Base-by-base conservation (phyloP, 352 stramenopile genomes). In the Pythium diclinum region DNA sequence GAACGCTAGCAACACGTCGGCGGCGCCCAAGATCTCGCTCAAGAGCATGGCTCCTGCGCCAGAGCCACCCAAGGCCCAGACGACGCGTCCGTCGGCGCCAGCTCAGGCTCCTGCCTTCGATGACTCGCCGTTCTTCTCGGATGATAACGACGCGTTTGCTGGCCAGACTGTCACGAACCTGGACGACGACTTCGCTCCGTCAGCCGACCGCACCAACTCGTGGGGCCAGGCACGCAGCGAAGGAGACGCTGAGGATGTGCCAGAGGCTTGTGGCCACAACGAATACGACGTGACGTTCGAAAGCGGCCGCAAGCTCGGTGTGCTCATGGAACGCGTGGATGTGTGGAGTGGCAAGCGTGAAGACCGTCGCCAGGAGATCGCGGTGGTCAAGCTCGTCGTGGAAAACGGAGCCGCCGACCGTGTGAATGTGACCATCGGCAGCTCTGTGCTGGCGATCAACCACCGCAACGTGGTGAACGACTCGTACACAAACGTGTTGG, bases 241-340 rank as follows among this genome's bases (percentile, higher is more conserved):
- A 51, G 44, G 44, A 51, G 19, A 21, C 16, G 40, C 40, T 5
- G 54, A 58, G n/a, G 59, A 67, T 2, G 57, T 69, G 19, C 48
- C 59, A 0, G 74, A 78, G 2, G 60, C 68, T 1, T 87, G 81
- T 25, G 74, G 62, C 6, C 59, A 69, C 11, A 70, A 85, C 60
- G 85, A 94, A 66, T 92, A 91, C 56, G 83, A 94, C 47, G 81
- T 89, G 56, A 81, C 72, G 13, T 94, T 94, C 48, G 85, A 92
- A 61, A 83, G 65, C 36, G 85, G 85, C 10, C 75, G 77, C 13
- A 94, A 94, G 63, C 73, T 92, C 14, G 83, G 85, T n/a, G 85
- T 94, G 42, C 69, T 94, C 28, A 91, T 92, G 83, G 85, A 94
- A 62, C 78, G 83, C 32, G 81, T 92, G 3, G 83, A 92, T 55